These are phyloP conservation scores for Phlegmacium glaucopus DNA, from an alignment of 768 basidiomycete genomes.

Conservation along the genomic window DNA sequence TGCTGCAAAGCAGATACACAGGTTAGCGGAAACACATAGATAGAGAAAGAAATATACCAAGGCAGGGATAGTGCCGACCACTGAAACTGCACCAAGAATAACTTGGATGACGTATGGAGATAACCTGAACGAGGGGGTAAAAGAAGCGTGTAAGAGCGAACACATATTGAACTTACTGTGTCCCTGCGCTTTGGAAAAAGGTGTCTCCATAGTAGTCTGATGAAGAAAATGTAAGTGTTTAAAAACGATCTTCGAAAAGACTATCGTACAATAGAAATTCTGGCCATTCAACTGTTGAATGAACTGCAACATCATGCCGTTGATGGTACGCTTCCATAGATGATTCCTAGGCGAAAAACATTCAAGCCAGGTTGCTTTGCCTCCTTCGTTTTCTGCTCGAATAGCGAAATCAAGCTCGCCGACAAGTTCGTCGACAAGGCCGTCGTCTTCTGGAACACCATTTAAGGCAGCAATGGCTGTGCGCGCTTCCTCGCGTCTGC, in stretches of 20 bases:
- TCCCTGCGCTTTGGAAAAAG: conserved; percentile 75
- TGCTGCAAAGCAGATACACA: conserved; percentile 21
- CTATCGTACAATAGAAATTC: conserved; percentile 67
- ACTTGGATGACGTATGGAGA: conserved; percentile 73
- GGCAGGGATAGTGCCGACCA: conserved; percentile 69
- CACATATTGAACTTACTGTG: conserved; percentile 35
- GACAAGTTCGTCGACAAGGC: conserved; percentile 54
- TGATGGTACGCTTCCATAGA: conserved; percentile 70
- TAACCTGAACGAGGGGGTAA: conserved; percentile 31
- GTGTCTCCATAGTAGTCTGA: conserved; percentile 77
- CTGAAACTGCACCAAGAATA: conserved; percentile 72
- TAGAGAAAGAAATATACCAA: conserved; percentile 33
- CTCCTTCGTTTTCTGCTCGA: conserved; percentile 72
- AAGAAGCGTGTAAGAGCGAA: background rate
- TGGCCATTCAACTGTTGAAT: conserved; percentile 81
- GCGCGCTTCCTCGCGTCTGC: conserved; percentile 51
- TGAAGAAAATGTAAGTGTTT: background rate
- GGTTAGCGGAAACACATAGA: background rate
- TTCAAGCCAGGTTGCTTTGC: conserved; percentile 75
- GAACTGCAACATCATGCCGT: conserved; percentile 84
- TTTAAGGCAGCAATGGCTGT: conserved; percentile 66
- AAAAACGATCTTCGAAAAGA: background rate
- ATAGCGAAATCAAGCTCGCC: conserved; percentile 67
- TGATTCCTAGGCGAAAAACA: conserved; percentile 69
- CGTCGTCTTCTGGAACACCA: conserved; percentile 53